Base-by-base conservation (phyloP, 2,329 filamentous ascomycete species). In the Aspergillus neoniger region DNA sequence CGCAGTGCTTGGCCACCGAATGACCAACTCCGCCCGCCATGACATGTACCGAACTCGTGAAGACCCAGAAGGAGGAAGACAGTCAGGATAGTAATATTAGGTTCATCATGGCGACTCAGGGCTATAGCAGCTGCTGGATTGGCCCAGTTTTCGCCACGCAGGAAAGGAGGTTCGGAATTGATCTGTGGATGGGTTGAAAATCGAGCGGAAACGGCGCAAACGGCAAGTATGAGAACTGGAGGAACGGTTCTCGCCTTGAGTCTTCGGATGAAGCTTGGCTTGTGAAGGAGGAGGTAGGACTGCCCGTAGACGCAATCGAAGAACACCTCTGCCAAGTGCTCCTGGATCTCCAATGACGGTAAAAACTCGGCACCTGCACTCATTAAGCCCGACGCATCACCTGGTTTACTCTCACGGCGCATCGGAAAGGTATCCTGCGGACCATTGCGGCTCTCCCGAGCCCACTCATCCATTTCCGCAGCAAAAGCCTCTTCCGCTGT, bases 261-360 rank as follows among this genome's bases (percentile, higher is more conserved):
- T 56, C 92, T 92, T 61, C 93, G 86, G 90, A 98, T 96, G 74
- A 96, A 98, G 74, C 93, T 98, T 39, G 95, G 94, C 74, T 97
- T 98, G 77, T 99, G 95, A 9, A 99, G 85, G 19, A 99, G 81
- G 65, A 96, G 91, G 74, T 98, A 99, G 36, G 92, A 91, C 73
- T 98, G 95, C 8, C 95, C 95, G 72, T 99, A 98, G 0, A 98
- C 86, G 70, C 90, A 93, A 71, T 98, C 94, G 71, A 98, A 99
- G 73, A 96, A 99, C 0, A 97, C 88, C 70, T 98, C 93, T 17
- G 93, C 89, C 5, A 99, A 83, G 76, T 98, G 94, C 72, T 96
- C 91, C 73, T 98, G 95, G 12, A 97, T 86, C 43, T 97, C 93
- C 72, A 89, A 88, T 0, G 91, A 82, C 0, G 95, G 95, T 14